Base-by-base conservation (phyloP, 1,139 yeast genomes). In the Candida freyschussii region DNA sequence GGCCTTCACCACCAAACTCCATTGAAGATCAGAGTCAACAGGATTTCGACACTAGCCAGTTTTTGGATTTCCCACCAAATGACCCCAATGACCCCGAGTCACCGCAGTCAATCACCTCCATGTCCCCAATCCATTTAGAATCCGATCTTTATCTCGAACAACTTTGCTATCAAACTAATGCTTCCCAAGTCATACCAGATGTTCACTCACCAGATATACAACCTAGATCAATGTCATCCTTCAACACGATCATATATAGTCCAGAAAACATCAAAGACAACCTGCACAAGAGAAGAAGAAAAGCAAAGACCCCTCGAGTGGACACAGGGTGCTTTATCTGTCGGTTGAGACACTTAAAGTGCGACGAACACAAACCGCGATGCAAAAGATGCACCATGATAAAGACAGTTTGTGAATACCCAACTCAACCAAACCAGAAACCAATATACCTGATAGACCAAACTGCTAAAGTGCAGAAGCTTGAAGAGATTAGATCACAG, bases 261-360 rank as follows among this genome's bases (percentile, higher is more conserved):
- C 5, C 17, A 5, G 13, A 8, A 13, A 21, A 18, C 21, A 23
- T 27, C 22, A 4, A n/a, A 4, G n/a, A 8, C 21, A 19, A 21
- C 23, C 13, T 17, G n/a, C 13, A 13, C 24, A 31, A 24, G 19
- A 15, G 30, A 5, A 30, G 20, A 21, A 22, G 42, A 13, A 14
- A 26, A 4, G 11, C 34, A 3, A 21, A 13, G 10, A 30, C 22
- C 3, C 30, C 37, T 12, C 30, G 73, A 30, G 62, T 71, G 6
- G 64, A 62, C 36, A 61, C 54, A 24, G 75, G 75, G 0, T 69
- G 75, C 45, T 69, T 69, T 71, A 64, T 66, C 31, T 70, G 75
- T 44, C 57, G 75, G 33, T 64, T 69, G 36, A 68, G 69, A 46
- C 74, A 68, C 48, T 57, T 69, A 42, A 69, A 44, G 63, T 60